Base-by-base conservation (phyloP, 2,329 filamentous ascomycete species). In the Fragosphaeria purpurea region DNA sequence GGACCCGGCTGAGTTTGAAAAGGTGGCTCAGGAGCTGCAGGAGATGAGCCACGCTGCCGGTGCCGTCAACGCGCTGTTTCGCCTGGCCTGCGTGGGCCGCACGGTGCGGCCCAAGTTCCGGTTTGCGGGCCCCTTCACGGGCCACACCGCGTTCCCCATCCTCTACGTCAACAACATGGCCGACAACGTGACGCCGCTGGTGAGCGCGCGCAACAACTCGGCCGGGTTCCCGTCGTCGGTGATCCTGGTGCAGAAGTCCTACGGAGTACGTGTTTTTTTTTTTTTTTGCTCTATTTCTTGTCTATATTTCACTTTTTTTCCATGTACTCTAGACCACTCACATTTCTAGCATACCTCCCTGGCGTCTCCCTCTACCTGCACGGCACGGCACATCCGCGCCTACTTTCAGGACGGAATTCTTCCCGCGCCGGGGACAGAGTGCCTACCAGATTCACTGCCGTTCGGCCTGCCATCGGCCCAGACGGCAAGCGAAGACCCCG, bases 191-290 rank as follows among this genome's bases (percentile, higher is more conserved):
- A 75, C 73, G 32, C 73, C 73, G 5, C 55, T 70, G 39, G 47
- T 65, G 52, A 65, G 71, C 60, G 61, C 69, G 5, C 44, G 55
- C 5, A 56, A 56, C 47, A 56, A 53, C 41, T 53, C 51, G 41
- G 50, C 49, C 52, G 49, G 37, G 4, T 56, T 56, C 31, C 42
- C 49, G 0, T 67, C 65, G 11, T 75, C 73, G 0, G 65, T 67
- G 0, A 62, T 78, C 6, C 59, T 78, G 32, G 64, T 70, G 10
- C 73, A 76, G 56, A 71, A 76, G 43, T 70, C 70, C 1, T 77
- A 72, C 41, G 75, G 75, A 5, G 73, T 74, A 64, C 62, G 70
- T 38, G n/a, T n/a, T n/a, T n/a, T n/a, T n/a, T n/a, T n/a, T n/a
- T n/a, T n/a, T n/a, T n/a, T n/a, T n/a, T n/a, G n/a, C n/a, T n/a